A percentile compares a stretch with the other conserved stretches of the same genome.
Conservation (phyloP, 208 protist genomes). For the Leishmania arabica region DNA sequence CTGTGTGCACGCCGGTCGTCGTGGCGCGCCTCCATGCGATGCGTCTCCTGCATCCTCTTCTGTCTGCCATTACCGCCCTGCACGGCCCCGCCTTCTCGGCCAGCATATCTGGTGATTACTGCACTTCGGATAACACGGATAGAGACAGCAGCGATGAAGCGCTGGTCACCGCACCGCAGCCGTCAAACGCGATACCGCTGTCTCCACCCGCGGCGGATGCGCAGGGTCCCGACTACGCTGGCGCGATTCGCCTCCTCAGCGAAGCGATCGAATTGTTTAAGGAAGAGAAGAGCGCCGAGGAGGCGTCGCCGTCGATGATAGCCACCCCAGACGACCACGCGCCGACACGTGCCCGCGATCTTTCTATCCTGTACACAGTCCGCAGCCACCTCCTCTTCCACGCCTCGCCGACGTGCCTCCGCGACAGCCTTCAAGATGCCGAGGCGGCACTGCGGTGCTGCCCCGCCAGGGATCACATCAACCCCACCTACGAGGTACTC, state of each 20-base stretch:
- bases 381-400: slow-evolving; percentile 36
- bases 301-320: neutral
- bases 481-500: slow-evolving; percentile 32
- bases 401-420: slow-evolving; percentile 17
- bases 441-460: slow-evolving; percentile 26
- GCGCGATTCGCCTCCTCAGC: slow-evolving; percentile 15
- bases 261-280: slow-evolving; percentile 11
- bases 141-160: slow-evolving; percentile 1
- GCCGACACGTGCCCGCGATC: slow-evolving; percentile 18
- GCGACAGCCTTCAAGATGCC: slow-evolving; percentile 26
- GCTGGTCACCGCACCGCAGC: slow-evolving; percentile 6
- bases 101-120: neutral
- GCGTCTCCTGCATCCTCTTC: slow-evolving; percentile 29
- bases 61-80: slow-evolving; percentile 16
- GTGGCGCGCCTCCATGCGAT: slow-evolving; percentile 29
- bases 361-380: slow-evolving; percentile 35
- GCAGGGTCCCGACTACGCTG: slow-evolving; percentile 10
- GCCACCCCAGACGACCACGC: neutral
- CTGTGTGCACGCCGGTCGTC: slow-evolving; percentile 26
- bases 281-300: neutral
- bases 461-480: slow-evolving; percentile 17
- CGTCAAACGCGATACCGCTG: slow-evolving; percentile 7
- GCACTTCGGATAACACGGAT: slow-evolving; percentile 12
- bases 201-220: neutral
- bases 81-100: neutral